Conservation (phyloP, 768 basidiomycete genomes). For the Trametes villosa region DNA sequence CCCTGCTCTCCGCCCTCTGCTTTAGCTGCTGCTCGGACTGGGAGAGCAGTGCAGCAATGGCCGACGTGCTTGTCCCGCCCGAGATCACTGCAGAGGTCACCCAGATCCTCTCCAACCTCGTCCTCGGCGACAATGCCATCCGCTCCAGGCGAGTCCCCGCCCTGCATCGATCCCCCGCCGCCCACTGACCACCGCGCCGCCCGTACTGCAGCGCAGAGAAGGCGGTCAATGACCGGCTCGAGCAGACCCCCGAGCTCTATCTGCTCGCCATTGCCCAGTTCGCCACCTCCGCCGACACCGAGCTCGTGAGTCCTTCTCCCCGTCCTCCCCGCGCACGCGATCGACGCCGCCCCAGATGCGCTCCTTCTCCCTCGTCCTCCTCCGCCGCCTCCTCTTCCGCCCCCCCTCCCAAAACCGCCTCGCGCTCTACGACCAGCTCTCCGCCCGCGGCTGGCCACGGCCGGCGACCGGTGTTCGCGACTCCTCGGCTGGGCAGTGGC, state of each 20-base stretch:
- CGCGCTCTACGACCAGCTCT: constrained; percentile 77
- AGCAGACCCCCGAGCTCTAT: constrained; percentile 79
- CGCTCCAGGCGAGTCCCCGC: constrained; percentile 57
- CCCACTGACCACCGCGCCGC: not conserved
- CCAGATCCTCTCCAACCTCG: constrained; percentile 84
- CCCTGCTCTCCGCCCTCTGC: too few species aligned
- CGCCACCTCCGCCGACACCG: constrained; percentile 74
- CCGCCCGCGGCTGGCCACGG: constrained; percentile 70
- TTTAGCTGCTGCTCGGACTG: too few species aligned
- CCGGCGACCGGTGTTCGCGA: too few species aligned
- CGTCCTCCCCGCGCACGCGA: not conserved
- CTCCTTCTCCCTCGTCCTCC: constrained; percentile 80
- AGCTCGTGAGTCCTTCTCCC: constrained; percentile 61
- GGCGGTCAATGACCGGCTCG: constrained; percentile 79
- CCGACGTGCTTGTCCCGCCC: constrained; percentile 47
- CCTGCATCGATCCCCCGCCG: not conserved
- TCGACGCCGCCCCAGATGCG: constrained; percentile 61
- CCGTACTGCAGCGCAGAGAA: constrained; percentile 74
- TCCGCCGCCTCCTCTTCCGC: constrained; percentile 79
- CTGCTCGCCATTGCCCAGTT: constrained; percentile 80
- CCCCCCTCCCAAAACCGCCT: constrained; percentile 38
- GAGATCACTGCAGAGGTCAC: constrained; percentile 79
- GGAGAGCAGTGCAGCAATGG: too few species aligned
- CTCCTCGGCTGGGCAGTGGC: too few species aligned
- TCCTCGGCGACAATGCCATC: constrained; percentile 83